A percentile compares a stretch with the other conserved stretches of the same genome.
Conservation (phyloP, 441 rosid species). For the Isatis lusitanica region DNA sequence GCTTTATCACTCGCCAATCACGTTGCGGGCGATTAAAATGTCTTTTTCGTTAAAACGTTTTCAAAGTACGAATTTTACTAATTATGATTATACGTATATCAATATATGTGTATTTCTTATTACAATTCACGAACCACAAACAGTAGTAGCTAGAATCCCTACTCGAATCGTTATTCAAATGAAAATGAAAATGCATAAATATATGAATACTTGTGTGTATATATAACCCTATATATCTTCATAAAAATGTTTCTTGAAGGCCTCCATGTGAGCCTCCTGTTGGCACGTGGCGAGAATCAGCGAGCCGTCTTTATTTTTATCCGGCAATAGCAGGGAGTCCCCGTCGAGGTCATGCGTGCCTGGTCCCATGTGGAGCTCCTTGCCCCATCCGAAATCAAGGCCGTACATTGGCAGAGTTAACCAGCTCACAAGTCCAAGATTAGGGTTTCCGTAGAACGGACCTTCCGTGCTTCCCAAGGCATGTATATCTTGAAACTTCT, state of each 20-base stretch:
- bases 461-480: slow-evolving; percentile 47
- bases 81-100: background rate
- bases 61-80: no score
- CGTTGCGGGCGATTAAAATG: no score
- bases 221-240: slow-evolving; percentile 44
- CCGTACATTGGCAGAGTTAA: slow-evolving; percentile 52
- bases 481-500: slow-evolving; percentile 52
- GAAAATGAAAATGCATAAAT: slow-evolving; percentile 12
- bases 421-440: slow-evolving; percentile 65
- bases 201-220: background rate
- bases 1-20: no score
- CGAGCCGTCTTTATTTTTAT: slow-evolving; percentile 37
- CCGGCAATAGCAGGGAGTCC: slow-evolving; percentile 46
- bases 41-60: no score
- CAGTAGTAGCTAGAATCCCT: slow-evolving; percentile 7
- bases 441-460: slow-evolving; percentile 62
- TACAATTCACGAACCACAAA: slow-evolving; percentile 17
- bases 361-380: slow-evolving; percentile 54
- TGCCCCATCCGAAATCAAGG: slow-evolving; percentile 68
- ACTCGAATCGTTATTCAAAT: slow-evolving; percentile 11
- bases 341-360: slow-evolving; percentile 57
- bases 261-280: slow-evolving; percentile 51
- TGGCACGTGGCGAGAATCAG: slow-evolving; percentile 42
- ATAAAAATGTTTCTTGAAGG: slow-evolving; percentile 52
- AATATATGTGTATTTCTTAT: background rate